Percentiles rank a stretch among this genome's conserved stretches.
phyloP scores from a whole-genome alignment of 129 eudicot species.

The Flaveria linearis region DNA sequence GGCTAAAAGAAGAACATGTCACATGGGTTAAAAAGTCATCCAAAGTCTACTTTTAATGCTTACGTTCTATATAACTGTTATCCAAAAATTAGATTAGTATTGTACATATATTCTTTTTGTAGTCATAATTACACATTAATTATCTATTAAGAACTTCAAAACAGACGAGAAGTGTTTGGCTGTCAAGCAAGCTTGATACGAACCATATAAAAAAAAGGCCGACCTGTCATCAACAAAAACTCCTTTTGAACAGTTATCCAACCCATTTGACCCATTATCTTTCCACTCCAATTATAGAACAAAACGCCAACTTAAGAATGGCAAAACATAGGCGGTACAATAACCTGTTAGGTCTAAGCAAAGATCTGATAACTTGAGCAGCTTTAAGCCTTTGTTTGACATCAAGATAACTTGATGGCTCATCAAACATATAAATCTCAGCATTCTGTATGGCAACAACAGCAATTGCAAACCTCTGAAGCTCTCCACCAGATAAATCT shows the following conservation, averaged over 20 bases:
- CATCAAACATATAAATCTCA: constrained; percentile 89
- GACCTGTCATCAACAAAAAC: not conserved
- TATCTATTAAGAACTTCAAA: not conserved
- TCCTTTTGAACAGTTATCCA: not conserved
- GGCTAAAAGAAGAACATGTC: not conserved
- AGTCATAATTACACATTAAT: not conserved
- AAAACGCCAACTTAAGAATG: not conserved
- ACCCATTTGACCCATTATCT: not conserved
- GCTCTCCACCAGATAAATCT: constrained; percentile 97
- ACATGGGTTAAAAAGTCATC: not conserved
- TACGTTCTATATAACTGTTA: not conserved
- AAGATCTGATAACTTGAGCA: constrained; percentile 84
- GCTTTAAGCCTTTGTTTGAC: constrained; percentile 96
- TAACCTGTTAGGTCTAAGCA: constrained; percentile 79
- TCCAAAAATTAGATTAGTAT: not conserved
- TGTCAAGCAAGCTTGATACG: not conserved
- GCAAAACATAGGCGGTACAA: not conserved
- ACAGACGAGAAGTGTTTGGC: not conserved
- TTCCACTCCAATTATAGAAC: not conserved
- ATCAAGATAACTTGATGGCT: constrained; percentile 93
- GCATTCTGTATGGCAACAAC: constrained; percentile 84
- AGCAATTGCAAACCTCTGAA: constrained; percentile 97
- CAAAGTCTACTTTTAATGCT: not conserved
- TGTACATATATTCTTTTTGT: not conserved
- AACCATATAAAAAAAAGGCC: not conserved